Conservation (phyloP, 352 stramenopile species). For the Peronospora destructor region DNA sequence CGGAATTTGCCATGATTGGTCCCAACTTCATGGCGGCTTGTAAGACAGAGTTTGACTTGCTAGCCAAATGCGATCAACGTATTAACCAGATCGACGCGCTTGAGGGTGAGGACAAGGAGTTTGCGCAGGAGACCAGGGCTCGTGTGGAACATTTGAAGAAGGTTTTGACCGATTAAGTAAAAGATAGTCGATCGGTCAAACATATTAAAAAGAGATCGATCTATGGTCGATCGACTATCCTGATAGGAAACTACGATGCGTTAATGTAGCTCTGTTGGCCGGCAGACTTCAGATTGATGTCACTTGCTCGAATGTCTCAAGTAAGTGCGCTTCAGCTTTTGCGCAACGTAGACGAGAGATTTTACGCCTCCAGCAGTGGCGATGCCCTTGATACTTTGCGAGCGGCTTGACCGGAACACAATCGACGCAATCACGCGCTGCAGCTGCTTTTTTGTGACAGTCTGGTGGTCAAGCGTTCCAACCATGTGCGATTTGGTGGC, state of each 20-base stretch:
- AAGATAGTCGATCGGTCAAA: background rate
- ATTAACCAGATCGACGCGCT: conserved; percentile 60
- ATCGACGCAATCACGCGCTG: conserved; percentile 57
- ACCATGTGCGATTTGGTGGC: conserved; percentile 23
- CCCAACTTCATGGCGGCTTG: conserved; percentile 51
- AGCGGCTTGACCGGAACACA: conserved; percentile 78
- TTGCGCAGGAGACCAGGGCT: conserved; percentile 51
- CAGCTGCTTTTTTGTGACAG: conserved; percentile 56
- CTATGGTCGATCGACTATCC: conserved; percentile 13
- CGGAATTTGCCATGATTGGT: conserved; percentile 58
- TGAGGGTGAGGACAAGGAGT: conserved; percentile 62
- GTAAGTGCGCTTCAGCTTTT: conserved; percentile 85
- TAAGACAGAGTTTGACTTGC: conserved; percentile 39
- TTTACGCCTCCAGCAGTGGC: conserved; percentile 77
- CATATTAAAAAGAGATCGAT: conserved; percentile 20
- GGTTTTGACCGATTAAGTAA: conserved; percentile 26
- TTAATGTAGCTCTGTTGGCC: background rate
- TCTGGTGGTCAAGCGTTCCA: conserved; percentile 22
- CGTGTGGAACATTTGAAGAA: conserved; percentile 49
- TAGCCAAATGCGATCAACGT: conserved; percentile 41
- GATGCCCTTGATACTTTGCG: conserved; percentile 87
- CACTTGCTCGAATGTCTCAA: conserved; percentile 33
- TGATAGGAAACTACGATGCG: background rate
- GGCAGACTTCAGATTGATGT: background rate
- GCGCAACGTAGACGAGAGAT: conserved; percentile 67